Base-by-base conservation (phyloP, 129 eudicot species). In the Logfia minima region DNA sequence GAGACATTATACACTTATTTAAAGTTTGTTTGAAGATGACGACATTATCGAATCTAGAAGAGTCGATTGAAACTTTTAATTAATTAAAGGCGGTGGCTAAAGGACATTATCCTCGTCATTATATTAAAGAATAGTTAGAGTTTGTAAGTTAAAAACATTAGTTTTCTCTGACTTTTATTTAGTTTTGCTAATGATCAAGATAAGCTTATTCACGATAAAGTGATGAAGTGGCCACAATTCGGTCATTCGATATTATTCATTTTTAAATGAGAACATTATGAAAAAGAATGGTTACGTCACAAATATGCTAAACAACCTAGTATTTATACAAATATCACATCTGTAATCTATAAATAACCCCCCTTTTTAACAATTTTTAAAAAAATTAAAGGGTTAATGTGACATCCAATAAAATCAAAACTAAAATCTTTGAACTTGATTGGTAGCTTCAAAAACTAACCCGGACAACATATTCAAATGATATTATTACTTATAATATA, bases 1-100 rank as follows among this genome's bases (percentile, higher is more conserved):
- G 2, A 37, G 43, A 37, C 7, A 7, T 7, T 7, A 37, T 37
- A 37, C 10, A 7, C 43, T 37, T 37, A 7, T 37, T 37, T 37
- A 37, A 7, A 37, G 10, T 37, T 37, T 37, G 43, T 37, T 37
- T 8, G 9, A 2, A 37, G 53, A 32, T 52, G 37, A 66, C 53
- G 56, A 63, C 68, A 19, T 28, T 8, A 41, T 26, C 62, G 32
- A 39, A 59, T 69, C 76, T 75, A 78, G 61, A 77, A 78, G 76
- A 39, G 34, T 78, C 48, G 18, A 77, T 55, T 55, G 6, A 17
- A 68, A 37, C 56, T 34, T 77, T 69, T 75, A 78, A 78, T 61
- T 69, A 78, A 58, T 69, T 18, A 63, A 78, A 56, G 82, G 82
- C 82, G 82, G 82, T 78, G 82, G 63, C 76, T 58, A 68, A 58